Conservation (phyloP, 2,329 filamentous ascomycete species). For the Malbranchea zuffiana region DNA sequence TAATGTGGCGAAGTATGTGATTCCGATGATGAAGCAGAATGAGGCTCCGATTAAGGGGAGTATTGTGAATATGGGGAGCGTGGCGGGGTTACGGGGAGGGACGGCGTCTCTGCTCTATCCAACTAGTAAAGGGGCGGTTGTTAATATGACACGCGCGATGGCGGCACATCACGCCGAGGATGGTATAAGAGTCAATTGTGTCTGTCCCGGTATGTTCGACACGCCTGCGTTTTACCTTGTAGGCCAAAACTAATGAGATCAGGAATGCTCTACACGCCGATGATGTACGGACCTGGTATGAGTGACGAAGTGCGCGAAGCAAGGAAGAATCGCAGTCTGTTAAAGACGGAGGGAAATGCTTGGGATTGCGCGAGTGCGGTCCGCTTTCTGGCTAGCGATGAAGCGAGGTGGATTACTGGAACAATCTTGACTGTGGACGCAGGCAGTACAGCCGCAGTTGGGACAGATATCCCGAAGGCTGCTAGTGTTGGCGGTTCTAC, state of each 20-base stretch:
- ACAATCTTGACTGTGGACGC: conserved; percentile 40
- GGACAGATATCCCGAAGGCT: conserved; percentile 31
- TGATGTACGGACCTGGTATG: conserved; percentile 45
- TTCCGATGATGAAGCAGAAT: conserved; percentile 51
- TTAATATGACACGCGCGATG: conserved; percentile 49
- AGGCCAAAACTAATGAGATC: too few relatives aligned
- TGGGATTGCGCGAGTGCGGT: conserved; percentile 46
- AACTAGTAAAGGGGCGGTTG: conserved; percentile 44
- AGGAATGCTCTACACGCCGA: conserved; percentile 44
- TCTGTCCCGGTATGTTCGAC: conserved; percentile 36
- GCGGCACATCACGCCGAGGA: conserved; percentile 43
- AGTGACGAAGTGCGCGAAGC: conserved; percentile 40
- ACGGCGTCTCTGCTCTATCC: conserved; percentile 46
- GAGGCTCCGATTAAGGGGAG: conserved; percentile 38
- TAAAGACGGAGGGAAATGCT: conserved; percentile 45
- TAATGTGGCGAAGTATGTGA: conserved; percentile 50
- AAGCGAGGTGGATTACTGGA: conserved; percentile 44
- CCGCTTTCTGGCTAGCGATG: conserved; percentile 42
- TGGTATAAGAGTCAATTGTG: conserved; percentile 45
- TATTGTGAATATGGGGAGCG: conserved; percentile 53
- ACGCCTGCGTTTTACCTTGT: too few relatives aligned
- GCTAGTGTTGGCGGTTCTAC: conserved; percentile 31
- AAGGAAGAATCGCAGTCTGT: conserved; percentile 39
- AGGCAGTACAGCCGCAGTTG: conserved; percentile 36
- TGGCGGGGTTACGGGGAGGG: conserved; percentile 47